Evolutionary conservation across 805 yeast species (phyloP).

Genomic region (Helenozyma baotianmanensis): DNA sequence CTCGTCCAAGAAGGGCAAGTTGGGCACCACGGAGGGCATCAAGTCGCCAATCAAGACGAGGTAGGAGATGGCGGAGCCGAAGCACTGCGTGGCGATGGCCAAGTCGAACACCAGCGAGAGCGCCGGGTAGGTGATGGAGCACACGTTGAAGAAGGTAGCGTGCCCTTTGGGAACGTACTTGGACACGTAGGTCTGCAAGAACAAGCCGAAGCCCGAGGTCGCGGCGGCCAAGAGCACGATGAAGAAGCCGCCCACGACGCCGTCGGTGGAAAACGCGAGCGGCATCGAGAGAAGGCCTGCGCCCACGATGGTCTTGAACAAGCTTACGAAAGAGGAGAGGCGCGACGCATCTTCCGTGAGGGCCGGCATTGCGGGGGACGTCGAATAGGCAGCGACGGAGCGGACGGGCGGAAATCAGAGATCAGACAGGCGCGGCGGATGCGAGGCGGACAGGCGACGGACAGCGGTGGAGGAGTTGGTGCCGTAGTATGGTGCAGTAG

Average conservation of each 20-base stretch:
- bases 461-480: too few relatives aligned
- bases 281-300: slow-evolving; percentile 82
- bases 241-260: slow-evolving; percentile 51
- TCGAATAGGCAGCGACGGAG: too few relatives aligned
- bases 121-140: slow-evolving; percentile 60
- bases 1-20: slow-evolving; percentile 18
- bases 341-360: slow-evolving; percentile 39
- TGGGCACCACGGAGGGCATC: slow-evolving; percentile 52
- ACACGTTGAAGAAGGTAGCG: slow-evolving; percentile 70
- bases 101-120: slow-evolving; percentile 64
- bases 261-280: slow-evolving; percentile 64
- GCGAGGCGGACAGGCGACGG: too few relatives aligned
- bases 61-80: slow-evolving; percentile 71
- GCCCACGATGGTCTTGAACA: slow-evolving; percentile 74
- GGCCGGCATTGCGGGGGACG: too few relatives aligned
- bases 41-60: slow-evolving; percentile 73
- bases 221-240: slow-evolving; percentile 58
- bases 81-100: slow-evolving; percentile 72
- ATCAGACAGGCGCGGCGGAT: too few relatives aligned
- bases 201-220: slow-evolving; percentile 65
- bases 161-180: slow-evolving; percentile 50
- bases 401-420: too few relatives aligned
- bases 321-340: slow-evolving; percentile 56
- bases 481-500: too few relatives aligned
- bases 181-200: slow-evolving; percentile 58